Evolutionary conservation across 306 rosid genomes (phyloP).

Genomic region (Pueraria montana): DNA sequence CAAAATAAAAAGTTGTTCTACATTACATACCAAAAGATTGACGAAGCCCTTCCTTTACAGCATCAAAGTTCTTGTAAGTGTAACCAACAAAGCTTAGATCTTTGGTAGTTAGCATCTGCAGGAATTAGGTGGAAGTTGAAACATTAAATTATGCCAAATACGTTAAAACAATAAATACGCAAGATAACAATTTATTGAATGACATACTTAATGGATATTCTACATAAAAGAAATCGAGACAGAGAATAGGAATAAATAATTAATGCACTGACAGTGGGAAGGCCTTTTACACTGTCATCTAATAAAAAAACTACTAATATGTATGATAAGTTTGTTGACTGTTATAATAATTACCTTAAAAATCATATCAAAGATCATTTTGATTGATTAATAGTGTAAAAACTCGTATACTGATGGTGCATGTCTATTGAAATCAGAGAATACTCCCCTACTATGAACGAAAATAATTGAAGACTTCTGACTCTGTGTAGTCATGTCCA

Average conservation of each 20-base stretch:
- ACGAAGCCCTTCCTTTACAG: conserved; percentile 94
- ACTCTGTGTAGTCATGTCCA: conserved; percentile 14
- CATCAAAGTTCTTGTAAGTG: conserved; percentile 98
- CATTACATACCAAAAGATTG: conserved; percentile 74
- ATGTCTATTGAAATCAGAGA: neutral
- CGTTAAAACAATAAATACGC: neutral
- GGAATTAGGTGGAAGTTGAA: conserved; percentile 47
- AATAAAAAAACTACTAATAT: neutral
- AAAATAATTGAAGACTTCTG: conserved; percentile 32
- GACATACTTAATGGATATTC: neutral
- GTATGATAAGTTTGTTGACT: neutral
- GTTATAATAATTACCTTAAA: neutral
- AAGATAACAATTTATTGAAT: conserved; percentile 11
- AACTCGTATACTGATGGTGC: neutral
- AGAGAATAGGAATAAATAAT: neutral
- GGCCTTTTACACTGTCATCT: neutral
- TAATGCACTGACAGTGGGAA: neutral
- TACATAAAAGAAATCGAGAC: conserved; percentile 3
- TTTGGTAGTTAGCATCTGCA: conserved; percentile 97
- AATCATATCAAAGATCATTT: neutral
- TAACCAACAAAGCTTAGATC: conserved; percentile 97
- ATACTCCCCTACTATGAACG: neutral
- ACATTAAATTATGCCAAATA: conserved; percentile 16
- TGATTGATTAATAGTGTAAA: neutral
- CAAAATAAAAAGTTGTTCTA: conserved; percentile 33